Conservation (phyloP, 495 filamentous ascomycete species). For the Trichoderma reesei region DNA sequence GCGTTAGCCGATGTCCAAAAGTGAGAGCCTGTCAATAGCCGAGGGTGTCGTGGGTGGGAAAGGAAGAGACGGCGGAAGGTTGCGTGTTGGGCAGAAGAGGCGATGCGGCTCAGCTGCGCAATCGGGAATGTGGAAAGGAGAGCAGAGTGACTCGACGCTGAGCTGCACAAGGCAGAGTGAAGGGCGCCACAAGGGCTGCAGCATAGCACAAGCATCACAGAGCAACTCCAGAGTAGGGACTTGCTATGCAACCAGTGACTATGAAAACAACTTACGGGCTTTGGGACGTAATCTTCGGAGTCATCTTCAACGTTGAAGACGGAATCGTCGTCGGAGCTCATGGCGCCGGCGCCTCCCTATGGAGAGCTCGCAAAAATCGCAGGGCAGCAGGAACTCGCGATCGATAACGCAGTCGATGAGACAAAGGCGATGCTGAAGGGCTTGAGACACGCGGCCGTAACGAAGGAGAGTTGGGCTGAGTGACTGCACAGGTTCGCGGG, state of each 20-base stretch:
- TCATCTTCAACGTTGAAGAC: conserved; percentile 46
- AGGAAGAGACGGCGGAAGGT: conserved; percentile 6
- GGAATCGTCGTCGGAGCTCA: conserved; percentile 48
- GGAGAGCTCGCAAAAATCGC: background rate
- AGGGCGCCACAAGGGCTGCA: background rate
- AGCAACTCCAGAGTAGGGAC: background rate
- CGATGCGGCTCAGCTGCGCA: too few relatives aligned
- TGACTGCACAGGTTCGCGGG: background rate
- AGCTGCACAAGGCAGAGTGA: background rate
- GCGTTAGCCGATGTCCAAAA: conserved; percentile 13
- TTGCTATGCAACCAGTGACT: background rate
- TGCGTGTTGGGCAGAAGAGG: too few relatives aligned
- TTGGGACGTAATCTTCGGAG: conserved; percentile 27
- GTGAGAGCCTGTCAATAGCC: too few relatives aligned
- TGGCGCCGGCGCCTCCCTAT: conserved; percentile 16
- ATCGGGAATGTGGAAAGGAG: too few relatives aligned
- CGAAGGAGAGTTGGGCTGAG: background rate
- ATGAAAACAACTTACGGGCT: conserved; percentile 1
- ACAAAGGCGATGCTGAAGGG: background rate
- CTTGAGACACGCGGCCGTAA: background rate
- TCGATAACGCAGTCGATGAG: conserved; percentile 5
- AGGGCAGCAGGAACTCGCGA: background rate
- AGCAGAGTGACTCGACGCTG: too few relatives aligned
- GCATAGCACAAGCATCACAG: background rate
- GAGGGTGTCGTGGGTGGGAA: background rate